Evolutionary conservation across 2,329 filamentous ascomycete genomes (phyloP), one percentile per base, ranked within the genome.

Genomic region (Epicoccum sorghinum): DNA sequence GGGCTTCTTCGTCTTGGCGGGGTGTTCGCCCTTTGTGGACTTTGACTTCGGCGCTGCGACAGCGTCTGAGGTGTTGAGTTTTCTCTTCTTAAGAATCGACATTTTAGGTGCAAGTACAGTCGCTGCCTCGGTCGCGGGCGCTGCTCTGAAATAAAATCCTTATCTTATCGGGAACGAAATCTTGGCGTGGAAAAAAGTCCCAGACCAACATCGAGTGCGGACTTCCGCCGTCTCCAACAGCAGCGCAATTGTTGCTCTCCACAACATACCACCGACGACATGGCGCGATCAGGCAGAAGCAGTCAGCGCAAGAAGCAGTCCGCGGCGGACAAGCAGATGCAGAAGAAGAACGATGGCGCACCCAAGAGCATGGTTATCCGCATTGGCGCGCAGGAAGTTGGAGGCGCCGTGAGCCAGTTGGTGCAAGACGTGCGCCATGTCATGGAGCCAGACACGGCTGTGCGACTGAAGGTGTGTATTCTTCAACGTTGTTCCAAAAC

Each of bases 301-400:
- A 71, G 63, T 46, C 63, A 65, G 42, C 63, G 71, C 45, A 67
- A 65, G 53, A 72, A 70, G 62, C 71, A 74, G 69, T 72, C 71
- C 18, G 62, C 54, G 4, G 43, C 58, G 38, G 71, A 74, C 58
- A 73, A 72, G 64, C 59, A 67, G 48, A 59, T 61, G 29, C 54
- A 64, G 13, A 86, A 87, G 75, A 86, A 87, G 75, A 82, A 80
- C 55, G 81, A 83, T 47, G 86, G 87, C 61, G 83, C 87, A 46
- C 95, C 95, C 30, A 97, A 97, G 82, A 96, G 89, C 74, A 97
- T 99, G 93, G 93, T 99, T 54, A 96, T 99, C 76, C 90, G 95
- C 65, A 93, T 97, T 68, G 95, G 95, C 67, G 93, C 93, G 66
- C 90, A 92, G 68, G 91, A 97, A 72, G 91, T 99, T 47, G 95